Evolutionary conservation across 345 rosid genomes (phyloP).

Genomic region (Acer campestre): DNA sequence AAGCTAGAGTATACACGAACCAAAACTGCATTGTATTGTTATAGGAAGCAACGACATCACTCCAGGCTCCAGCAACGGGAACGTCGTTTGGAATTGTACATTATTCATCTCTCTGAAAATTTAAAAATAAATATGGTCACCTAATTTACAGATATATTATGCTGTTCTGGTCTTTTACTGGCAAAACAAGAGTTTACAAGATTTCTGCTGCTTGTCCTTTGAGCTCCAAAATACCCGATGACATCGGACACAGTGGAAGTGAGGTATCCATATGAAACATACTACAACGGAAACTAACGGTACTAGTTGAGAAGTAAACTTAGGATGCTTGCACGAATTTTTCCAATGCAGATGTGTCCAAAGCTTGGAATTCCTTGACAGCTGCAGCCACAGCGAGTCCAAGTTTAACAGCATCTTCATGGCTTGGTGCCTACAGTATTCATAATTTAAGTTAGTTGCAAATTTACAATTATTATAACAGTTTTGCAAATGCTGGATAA

Average conservation of each 20-base stretch:
- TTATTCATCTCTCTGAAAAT: background rate
- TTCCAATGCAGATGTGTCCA: conserved; percentile 82
- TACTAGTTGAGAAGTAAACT: background rate
- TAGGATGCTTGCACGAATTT: conserved; percentile 47
- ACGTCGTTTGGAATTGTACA: background rate
- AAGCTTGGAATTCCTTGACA: conserved; percentile 65
- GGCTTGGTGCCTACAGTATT: conserved; percentile 61
- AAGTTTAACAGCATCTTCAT: conserved; percentile 75
- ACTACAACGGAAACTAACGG: background rate
- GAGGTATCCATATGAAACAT: background rate
- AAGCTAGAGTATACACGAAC: conserved; percentile 1
- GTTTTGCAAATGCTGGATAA: conserved; percentile 12
- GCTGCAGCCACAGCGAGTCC: conserved; percentile 71
- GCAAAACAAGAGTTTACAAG: background rate
- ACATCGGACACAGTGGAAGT: background rate
- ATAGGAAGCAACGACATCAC: too few species aligned
- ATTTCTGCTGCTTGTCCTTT: background rate
- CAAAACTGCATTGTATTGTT: background rate
- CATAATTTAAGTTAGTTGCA: conserved; percentile 1
- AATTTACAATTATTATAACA: background rate
- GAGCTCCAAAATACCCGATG: background rate
- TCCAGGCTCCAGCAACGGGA: background rate
- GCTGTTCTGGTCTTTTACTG: background rate
- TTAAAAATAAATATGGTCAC: background rate
- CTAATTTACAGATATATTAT: background rate